Evolutionary conservation across 1,284 basidiomycete genomes (phyloP).

Genomic region (Ustilago sp.): DNA sequence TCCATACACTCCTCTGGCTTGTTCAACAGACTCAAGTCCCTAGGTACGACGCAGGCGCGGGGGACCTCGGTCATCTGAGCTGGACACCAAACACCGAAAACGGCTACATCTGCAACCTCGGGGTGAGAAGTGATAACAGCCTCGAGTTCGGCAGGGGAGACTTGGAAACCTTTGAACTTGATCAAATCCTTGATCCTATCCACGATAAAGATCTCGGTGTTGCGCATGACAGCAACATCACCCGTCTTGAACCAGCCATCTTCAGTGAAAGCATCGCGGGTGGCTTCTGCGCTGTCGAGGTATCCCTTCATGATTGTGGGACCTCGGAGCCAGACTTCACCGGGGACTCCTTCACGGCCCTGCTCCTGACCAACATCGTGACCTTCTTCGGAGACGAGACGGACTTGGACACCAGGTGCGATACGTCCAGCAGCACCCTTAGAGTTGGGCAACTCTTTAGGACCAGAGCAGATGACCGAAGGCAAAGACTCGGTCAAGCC

Average conservation of each 20-base stretch:
- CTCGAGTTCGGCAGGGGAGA: slow-evolving; percentile 60
- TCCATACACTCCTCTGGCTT: slow-evolving; percentile 63
- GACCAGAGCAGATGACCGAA: slow-evolving; percentile 69
- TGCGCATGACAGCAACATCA: slow-evolving; percentile 55
- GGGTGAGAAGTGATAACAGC: slow-evolving; percentile 47
- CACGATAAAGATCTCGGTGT: slow-evolving; percentile 61
- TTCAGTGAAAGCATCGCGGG: slow-evolving; percentile 45
- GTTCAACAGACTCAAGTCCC: slow-evolving; percentile 47
- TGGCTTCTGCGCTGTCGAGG: slow-evolving; percentile 46
- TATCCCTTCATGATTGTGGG: slow-evolving; percentile 60
- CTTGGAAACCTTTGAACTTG: slow-evolving; percentile 62
- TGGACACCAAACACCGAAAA: slow-evolving; percentile 38
- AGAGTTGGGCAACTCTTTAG: slow-evolving; percentile 48
- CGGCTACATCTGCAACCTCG: slow-evolving; percentile 51
- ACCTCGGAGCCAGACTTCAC: slow-evolving; percentile 51
- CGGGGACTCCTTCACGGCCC: slow-evolving; percentile 71
- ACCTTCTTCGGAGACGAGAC: slow-evolving; percentile 76
- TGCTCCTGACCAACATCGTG: slow-evolving; percentile 69
- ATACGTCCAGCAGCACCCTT: slow-evolving; percentile 74
- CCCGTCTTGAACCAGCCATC: slow-evolving; percentile 61
- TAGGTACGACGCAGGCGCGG: slow-evolving; percentile 66
- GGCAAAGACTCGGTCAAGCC: slow-evolving; percentile 87
- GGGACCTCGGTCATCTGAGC: slow-evolving; percentile 60
- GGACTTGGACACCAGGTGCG: slow-evolving; percentile 82
- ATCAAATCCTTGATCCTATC: slow-evolving; percentile 61